Conservation (phyloP, 2,329 filamentous ascomycete species). For the Colletotrichum musae region DNA sequence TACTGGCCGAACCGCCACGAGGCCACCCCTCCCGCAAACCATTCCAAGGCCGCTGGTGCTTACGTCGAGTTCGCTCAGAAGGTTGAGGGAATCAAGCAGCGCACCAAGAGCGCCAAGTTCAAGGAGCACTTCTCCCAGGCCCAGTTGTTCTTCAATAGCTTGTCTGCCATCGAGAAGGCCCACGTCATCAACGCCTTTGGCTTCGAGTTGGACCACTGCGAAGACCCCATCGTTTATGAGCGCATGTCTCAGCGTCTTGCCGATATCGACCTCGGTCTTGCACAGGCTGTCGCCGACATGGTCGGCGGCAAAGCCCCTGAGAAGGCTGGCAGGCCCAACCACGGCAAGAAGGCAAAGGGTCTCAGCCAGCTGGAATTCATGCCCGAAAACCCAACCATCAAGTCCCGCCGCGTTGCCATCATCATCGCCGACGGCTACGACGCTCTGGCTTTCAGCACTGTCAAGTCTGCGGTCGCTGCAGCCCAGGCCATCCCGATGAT, state of each 20-base stretch:
- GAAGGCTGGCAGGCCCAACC: constrained; percentile 68
- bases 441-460: constrained; percentile 72
- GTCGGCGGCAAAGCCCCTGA: constrained; percentile 76
- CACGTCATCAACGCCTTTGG: constrained; percentile 73
- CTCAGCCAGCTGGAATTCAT: constrained; percentile 79
- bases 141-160: constrained; percentile 86
- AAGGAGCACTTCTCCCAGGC: constrained; percentile 83
- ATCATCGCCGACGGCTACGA: constrained; percentile 86
- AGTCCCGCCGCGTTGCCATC: constrained; percentile 79
- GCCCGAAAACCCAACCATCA: constrained; percentile 76
- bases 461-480: constrained; percentile 74
- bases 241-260: constrained; percentile 77
- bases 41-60: constrained; percentile 70
- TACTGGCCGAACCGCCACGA: constrained; percentile 85
- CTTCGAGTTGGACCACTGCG: constrained; percentile 86
- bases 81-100: constrained; percentile 78
- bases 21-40: constrained; percentile 70
- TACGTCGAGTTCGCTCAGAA: constrained; percentile 79
- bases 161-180: constrained; percentile 75
- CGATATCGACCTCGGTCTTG: constrained; percentile 80
- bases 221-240: constrained; percentile 82
- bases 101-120: constrained; percentile 81
- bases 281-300: constrained; percentile 77
- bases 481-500: constrained; percentile 78
- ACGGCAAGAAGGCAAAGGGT: constrained; percentile 76